These are phyloP conservation scores for Mimosa bimucronata DNA, from an alignment of 306 rosid species.

Conservation along the genomic window DNA sequence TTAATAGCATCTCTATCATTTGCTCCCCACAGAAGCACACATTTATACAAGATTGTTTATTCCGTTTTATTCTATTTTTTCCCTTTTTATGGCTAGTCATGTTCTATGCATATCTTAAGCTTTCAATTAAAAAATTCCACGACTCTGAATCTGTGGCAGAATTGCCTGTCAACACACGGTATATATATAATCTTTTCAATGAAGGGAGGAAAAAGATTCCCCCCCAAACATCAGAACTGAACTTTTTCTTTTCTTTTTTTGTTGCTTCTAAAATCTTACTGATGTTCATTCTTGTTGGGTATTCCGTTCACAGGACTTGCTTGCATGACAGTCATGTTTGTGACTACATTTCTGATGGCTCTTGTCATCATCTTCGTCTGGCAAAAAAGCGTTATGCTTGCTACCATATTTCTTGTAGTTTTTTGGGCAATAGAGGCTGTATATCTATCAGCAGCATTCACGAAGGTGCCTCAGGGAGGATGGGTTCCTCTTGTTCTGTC, in stretches of 20 bases:
- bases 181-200: not conserved
- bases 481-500: slow-evolving; percentile 87
- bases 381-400: slow-evolving; percentile 64
- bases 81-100: too few species aligned
- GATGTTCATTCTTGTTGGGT: slow-evolving; percentile 17
- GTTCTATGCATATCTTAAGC: not conserved
- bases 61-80: not conserved
- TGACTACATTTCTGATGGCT: slow-evolving; percentile 81
- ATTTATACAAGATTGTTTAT: not conserved
- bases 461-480: slow-evolving; percentile 84
- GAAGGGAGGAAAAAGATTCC: not conserved
- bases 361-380: slow-evolving; percentile 76
- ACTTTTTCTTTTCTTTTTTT: too few species aligned
- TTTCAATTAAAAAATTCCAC: not conserved
- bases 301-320: slow-evolving; percentile 71
- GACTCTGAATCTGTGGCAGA: not conserved
- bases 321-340: slow-evolving; percentile 76
- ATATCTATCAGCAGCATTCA: slow-evolving; percentile 70
- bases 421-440: slow-evolving; percentile 78
- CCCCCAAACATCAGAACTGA: not conserved
- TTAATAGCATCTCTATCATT: not conserved
- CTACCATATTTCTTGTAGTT: slow-evolving; percentile 59
- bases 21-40: not conserved
- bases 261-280: not conserved
- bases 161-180: not conserved